Percentiles rank a stretch among this genome's conserved stretches.
phyloP scores from a whole-genome alignment of 228 moss, liverwort and hornwort genomes.

The Sphagnum fallax region DNA sequence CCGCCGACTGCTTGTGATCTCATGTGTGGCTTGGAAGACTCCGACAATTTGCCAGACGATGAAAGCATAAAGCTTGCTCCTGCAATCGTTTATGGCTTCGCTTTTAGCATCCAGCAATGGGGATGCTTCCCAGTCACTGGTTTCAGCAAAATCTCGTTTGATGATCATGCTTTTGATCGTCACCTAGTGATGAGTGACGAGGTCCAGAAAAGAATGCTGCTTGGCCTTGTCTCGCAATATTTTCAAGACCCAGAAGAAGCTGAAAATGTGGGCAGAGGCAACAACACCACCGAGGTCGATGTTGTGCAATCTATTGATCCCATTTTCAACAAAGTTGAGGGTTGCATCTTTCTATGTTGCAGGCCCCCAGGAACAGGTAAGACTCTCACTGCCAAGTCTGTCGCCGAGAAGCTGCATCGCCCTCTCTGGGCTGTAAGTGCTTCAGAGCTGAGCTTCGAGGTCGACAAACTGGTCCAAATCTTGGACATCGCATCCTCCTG shows the following conservation, averaged over 20 bases:
- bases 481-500: slow-evolving; percentile 52
- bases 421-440: slow-evolving; percentile 54
- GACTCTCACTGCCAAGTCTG: slow-evolving; percentile 61
- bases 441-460: slow-evolving; percentile 28
- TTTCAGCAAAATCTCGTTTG: slow-evolving; percentile 26
- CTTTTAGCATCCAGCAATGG: slow-evolving; percentile 54
- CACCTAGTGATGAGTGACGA: slow-evolving; percentile 36
- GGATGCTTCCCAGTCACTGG: slow-evolving; percentile 40
- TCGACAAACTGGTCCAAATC: slow-evolving; percentile 21
- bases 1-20: slow-evolving; percentile 7
- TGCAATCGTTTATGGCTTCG: slow-evolving; percentile 8
- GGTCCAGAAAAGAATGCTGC: slow-evolving; percentile 19
- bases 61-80: slow-evolving; percentile 1
- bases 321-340: slow-evolving; percentile 47
- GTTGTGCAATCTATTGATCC: slow-evolving; percentile 16
- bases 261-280: background rate
- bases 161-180: slow-evolving; percentile 32
- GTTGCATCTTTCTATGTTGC: slow-evolving; percentile 51
- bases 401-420: slow-evolving; percentile 55
- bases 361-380: slow-evolving; percentile 48
- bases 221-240: slow-evolving; percentile 30
- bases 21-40: background rate
- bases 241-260: background rate
- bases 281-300: background rate
- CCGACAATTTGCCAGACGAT: background rate